These are phyloP conservation scores for Fusarium sp. DNA, from an alignment of 2,329 filamentous ascomycete species.

Conservation along the genomic window DNA sequence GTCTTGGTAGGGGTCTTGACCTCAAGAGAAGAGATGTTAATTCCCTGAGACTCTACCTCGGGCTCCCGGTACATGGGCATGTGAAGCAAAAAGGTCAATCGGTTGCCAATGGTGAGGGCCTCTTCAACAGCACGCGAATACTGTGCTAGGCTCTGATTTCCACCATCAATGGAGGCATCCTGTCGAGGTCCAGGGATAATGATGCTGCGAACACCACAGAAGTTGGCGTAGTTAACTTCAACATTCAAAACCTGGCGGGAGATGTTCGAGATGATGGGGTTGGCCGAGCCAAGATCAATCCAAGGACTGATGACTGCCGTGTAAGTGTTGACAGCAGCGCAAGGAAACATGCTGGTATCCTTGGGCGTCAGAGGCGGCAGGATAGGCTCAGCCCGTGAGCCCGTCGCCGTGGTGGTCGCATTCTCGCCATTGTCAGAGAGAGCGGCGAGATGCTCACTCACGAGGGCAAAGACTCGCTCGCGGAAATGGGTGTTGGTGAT, in stretches of 20 bases:
- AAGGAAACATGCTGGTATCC: slow-evolving; percentile 77
- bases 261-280: slow-evolving; percentile 83
- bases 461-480: slow-evolving; percentile 68
- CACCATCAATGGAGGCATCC: slow-evolving; percentile 62
- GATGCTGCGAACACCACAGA: slow-evolving; percentile 87
- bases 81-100: slow-evolving; percentile 81
- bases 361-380: slow-evolving; percentile 76
- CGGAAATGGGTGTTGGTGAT: slow-evolving; percentile 79
- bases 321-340: slow-evolving; percentile 72
- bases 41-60: slow-evolving; percentile 60
- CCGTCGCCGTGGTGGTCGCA: slow-evolving; percentile 53
- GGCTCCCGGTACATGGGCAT: slow-evolving; percentile 83
- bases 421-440: slow-evolving; percentile 53
- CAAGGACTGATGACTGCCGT: slow-evolving; percentile 85
- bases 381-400: slow-evolving; percentile 62
- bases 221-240: slow-evolving; percentile 93
- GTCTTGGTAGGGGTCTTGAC: slow-evolving; percentile 46
- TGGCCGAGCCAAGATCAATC: slow-evolving; percentile 86
- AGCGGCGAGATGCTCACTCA: slow-evolving; percentile 62
- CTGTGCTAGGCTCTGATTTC: slow-evolving; percentile 66
- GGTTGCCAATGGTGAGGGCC: slow-evolving; percentile 74
- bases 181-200: slow-evolving; percentile 79
- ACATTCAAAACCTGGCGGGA: slow-evolving; percentile 90
- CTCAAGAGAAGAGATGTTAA: slow-evolving; percentile 59
- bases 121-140: slow-evolving; percentile 88